Base-by-base conservation (phyloP, 2,329 filamentous ascomycete genomes). In the Aureobasidium sp. region DNA sequence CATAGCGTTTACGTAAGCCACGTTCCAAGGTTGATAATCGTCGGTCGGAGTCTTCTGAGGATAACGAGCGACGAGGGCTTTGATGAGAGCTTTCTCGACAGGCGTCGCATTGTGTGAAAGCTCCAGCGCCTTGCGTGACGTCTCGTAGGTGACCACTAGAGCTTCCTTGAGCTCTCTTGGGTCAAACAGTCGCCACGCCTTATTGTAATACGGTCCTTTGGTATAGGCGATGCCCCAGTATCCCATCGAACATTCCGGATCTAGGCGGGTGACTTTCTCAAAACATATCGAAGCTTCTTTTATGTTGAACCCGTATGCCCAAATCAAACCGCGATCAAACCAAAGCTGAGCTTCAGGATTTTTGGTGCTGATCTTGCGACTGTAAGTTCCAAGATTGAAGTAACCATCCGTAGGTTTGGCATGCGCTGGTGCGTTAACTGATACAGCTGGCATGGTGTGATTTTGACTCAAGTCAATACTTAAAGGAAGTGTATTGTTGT, bases 291-390 rank as follows among this genome's bases (percentile, higher is more conserved):
- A 80, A 0, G 86, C 82, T 70, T 91, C 88, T 65, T 87, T 85
- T 68, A 91, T 88, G 69, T 91, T 90, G 76, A 92, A 92, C 29
- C 78, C 86, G 71, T 88, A 91, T 48, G 79, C 80, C 88, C 88
- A 91, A 27, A 85, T 77, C n/a, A 91, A 75, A 3, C 87, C 88
- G 5, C 87, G 83, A 69, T 87, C 78, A 70, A 89, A 90, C 88
- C 88, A 91, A 6, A 67, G 75, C 68, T 88, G 83, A 1, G 84
- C 79, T 50, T 79, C 76, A 5, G 70, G 48, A 67, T 71, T 83
- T n/a, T 67, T 71, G 1, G 85, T 84, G 42, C 74, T 84, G 51
- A 90, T 75, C 3, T 74, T 67, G 21, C 84, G 81, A 39, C 76
- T 73, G 68, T 82, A 85, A 0, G 75, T 70, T 59, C 87, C 87